Evolutionary conservation across 331 rosid genomes (phyloP), one percentile per base, ranked within the genome.

Genomic region (Malus hybrid): DNA sequence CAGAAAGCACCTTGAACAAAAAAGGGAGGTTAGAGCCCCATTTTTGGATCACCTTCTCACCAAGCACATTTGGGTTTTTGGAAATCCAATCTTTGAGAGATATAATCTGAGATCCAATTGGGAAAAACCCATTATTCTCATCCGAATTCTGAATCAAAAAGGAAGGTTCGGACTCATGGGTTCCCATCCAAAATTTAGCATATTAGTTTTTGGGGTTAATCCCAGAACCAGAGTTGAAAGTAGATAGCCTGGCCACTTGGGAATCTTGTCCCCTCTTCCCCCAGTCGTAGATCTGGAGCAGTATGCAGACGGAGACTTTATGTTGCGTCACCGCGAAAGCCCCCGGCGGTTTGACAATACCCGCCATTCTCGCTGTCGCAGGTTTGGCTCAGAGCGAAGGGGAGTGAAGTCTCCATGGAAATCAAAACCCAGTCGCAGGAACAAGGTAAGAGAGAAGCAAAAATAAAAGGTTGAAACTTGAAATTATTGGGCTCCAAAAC

Each of bases 151-250:
- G 75, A 63, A 74, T 71, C 57, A 94, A 28, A 64, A 85, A 92
- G 5, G 99, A 94, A 1, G 99, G 97, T 14, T 91, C 99, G 1
- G 99, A 92, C 30, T 87, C 90, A 30, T 87, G 99, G 56, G 96
- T 92, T 32, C 99, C 99, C 86, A 94, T 94, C 99, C 99, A 94
- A 29, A 94, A 75, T 80, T 94, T 97, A 0, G 97, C 97, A 33
- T 88, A 94, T 33, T 97, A 92, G 66, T 72, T 70, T 6, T 86
- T 87, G 2, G 86, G 81, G 73, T 79, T 85, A 67, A 90, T 79
- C 70, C 70, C 24, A 1, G 89, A 65, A 24, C 73, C 82, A 0
- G 96, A 90, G 76, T 94, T 94, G 16, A 79, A 78, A 13, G 88
- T 75, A 72, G 63, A 87, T 15, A 94, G 88, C 20, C 89, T 69